Conservation (phyloP, 2,329 filamentous ascomycete genomes). For the Microsporum audouinii region DNA sequence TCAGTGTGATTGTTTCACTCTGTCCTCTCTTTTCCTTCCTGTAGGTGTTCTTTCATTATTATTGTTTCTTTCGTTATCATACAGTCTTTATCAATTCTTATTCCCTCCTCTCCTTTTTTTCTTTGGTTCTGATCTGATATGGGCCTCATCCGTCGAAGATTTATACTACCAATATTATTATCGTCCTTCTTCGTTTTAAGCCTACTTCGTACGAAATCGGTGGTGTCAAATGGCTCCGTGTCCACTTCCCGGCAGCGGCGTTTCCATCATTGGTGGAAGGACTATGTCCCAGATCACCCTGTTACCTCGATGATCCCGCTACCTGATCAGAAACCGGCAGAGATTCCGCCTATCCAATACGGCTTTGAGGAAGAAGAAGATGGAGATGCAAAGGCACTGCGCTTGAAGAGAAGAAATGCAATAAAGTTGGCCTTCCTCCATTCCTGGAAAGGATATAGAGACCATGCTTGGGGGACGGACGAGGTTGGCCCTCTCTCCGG, state of each 20-base stretch:
- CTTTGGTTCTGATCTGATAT: background rate
- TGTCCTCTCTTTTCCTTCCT: background rate
- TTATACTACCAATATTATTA: constrained; percentile 8
- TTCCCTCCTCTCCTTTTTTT: background rate
- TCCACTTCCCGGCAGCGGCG: background rate
- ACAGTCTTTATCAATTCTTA: background rate
- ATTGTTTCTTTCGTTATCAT: background rate
- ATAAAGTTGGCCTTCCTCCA: constrained; percentile 44
- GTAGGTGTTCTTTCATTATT: constrained; percentile 2
- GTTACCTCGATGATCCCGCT: constrained; percentile 17
- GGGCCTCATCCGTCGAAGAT: constrained; percentile 11
- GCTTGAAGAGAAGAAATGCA: constrained; percentile 33
- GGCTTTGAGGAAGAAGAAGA: constrained; percentile 20
- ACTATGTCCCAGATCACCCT: constrained; percentile 14
- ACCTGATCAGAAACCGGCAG: constrained; percentile 16
- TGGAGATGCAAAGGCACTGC: constrained; percentile 22
- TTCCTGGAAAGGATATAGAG: constrained; percentile 51
- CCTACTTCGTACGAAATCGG: constrained; percentile 4
- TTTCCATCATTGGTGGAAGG: constrained; percentile 11
- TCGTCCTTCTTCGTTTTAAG: constrained; percentile 9
- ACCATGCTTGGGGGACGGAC: constrained; percentile 48
- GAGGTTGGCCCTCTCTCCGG: constrained; percentile 50
- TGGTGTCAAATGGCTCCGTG: background rate
- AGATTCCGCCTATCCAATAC: constrained; percentile 21
- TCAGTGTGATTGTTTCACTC: background rate